A percentile compares a stretch with the other conserved stretches of the same genome.
phyloP scores from a whole-genome alignment of 352 stramenopile genomes.

The Peronospora farinosa region DNA sequence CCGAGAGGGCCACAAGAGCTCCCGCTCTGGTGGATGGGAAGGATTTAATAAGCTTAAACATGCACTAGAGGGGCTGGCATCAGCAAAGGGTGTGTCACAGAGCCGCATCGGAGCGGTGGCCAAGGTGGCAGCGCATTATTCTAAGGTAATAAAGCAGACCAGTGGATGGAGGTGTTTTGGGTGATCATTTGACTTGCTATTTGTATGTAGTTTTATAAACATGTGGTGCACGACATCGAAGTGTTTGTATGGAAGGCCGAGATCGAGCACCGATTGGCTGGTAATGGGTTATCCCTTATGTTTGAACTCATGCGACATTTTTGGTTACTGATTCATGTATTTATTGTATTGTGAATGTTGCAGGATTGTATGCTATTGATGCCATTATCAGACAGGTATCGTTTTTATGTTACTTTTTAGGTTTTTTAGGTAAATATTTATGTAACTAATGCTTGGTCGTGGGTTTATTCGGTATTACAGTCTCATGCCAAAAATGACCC shows the following conservation, averaged over 20 bases:
- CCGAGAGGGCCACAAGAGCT: slow-evolving; percentile 19
- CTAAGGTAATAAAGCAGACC: slow-evolving; percentile 42
- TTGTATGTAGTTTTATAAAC: slow-evolving; percentile 74
- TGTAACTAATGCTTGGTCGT: not conserved
- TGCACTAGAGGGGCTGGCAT: slow-evolving; percentile 59
- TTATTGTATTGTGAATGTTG: slow-evolving; percentile 9
- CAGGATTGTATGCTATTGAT: slow-evolving; percentile 77
- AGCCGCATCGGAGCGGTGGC: slow-evolving; percentile 68
- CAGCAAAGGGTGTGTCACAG: slow-evolving; percentile 74
- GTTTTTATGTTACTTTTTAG: not conserved
- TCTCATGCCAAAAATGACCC: slow-evolving; percentile 53
- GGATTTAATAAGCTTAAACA: slow-evolving; percentile 59
- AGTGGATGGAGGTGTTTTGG: not conserved
- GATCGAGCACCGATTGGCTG: slow-evolving; percentile 71
- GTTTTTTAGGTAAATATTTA: not conserved
- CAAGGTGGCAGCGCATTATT: slow-evolving; percentile 58
- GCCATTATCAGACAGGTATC: slow-evolving; percentile 72
- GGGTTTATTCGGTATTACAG: slow-evolving; percentile 20
- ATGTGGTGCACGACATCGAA: slow-evolving; percentile 82
- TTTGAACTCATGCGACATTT: not conserved
- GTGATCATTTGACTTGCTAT: slow-evolving; percentile 14
- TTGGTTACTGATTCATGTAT: not conserved
- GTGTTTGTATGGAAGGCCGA: slow-evolving; percentile 80
- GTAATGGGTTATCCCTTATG: slow-evolving; percentile 22
- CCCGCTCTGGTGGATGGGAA: slow-evolving; percentile 45